Evolutionary conservation across 306 rosid genomes (phyloP), one percentile per base, ranked within the genome.

Genomic region (Prosopis cineraria): DNA sequence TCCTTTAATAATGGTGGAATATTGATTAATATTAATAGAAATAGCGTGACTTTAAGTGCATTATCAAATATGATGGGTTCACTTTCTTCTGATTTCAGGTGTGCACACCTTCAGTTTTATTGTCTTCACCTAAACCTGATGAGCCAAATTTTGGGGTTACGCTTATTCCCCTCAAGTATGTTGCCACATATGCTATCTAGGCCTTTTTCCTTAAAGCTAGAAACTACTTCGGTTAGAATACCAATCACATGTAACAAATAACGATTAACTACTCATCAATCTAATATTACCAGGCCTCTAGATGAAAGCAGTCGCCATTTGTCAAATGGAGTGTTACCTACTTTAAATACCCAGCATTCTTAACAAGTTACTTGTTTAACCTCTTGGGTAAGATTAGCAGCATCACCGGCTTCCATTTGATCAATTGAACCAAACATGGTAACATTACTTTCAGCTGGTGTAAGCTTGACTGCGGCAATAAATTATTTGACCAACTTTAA

Each of bases 51-150:
- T 40, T 40, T n/a, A 50, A 69, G 20, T 77, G 73, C 82, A 20
- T 64, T 83, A 25, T 17, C 77, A 43, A 72, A 29, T 43, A 20
- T 50, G 10, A 22, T n/a, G 4, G 53, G 72, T 12, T 45, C 59
- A 67, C 75, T 84, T 27, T 39, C 78, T 20, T 25, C 85, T 55
- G 76, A 16, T 29, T 14, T 75, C 25, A 72, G 58, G 39, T 43
- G 81, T 43, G 73, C n/a, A 58, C 58, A 50, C 71, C 73, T 25
- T 37, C 81, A 33, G 75, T 16, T 65, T 75, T 84, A 14, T n/a
- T 70, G 37, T 25, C 85, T 20, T 20, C 27, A 7, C 60, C 75
- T 29, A 20, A 63, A 14, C 58, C 41, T 25, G 39, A 40, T n/a
- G 47, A n/a, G 73, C 74, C 14, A 10, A 47, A 29, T 70, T 14